Percentiles rank a stretch among this genome's conserved stretches.
Evolutionary conservation across 306 rosid species (phyloP).

Genomic region (Rubus idaeus): DNA sequence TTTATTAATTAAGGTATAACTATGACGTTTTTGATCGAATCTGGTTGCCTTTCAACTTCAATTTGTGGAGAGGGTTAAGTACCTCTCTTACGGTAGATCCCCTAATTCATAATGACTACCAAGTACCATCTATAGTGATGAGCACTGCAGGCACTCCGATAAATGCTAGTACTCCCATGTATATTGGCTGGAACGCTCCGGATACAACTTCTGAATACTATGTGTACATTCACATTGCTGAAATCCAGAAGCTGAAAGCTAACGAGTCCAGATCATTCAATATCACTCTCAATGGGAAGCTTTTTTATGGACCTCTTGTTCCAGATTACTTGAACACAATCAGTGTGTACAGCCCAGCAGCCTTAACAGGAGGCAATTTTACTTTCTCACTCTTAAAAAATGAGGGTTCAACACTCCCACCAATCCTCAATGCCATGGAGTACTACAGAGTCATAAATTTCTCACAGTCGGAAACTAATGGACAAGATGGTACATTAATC

Average conservation of each 20-base stretch:
- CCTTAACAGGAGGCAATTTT: conserved; percentile 1
- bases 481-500: conserved; percentile 38
- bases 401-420: conserved; percentile 46
- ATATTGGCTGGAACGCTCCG: conserved; percentile 3
- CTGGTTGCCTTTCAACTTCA: conserved; percentile 37
- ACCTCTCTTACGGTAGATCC: conserved; percentile 20
- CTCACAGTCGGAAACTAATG: conserved; percentile 33
- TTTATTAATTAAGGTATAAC: conserved; percentile 16
- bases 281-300: conserved; percentile 34
- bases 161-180: conserved; percentile 15
- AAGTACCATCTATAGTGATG: conserved; percentile 37
- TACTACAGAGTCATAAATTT: conserved; percentile 31
- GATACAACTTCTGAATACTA: conserved; percentile 27
- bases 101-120: conserved; percentile 7
- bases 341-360: conserved; percentile 9
- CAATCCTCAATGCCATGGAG: conserved; percentile 62
- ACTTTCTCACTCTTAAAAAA: conserved; percentile 25
- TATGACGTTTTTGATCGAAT: conserved; percentile 44
- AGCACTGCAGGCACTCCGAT: conserved; percentile 28
- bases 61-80: background rate
- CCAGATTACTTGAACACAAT: conserved; percentile 23
- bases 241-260: conserved; percentile 28
- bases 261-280: conserved; percentile 44
- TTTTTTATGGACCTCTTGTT: conserved; percentile 18
- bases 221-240: conserved; percentile 57